These are phyloP conservation scores for Starmerella lactis-condensi DNA, from an alignment of 805 yeast genomes.

Conservation along the genomic window DNA sequence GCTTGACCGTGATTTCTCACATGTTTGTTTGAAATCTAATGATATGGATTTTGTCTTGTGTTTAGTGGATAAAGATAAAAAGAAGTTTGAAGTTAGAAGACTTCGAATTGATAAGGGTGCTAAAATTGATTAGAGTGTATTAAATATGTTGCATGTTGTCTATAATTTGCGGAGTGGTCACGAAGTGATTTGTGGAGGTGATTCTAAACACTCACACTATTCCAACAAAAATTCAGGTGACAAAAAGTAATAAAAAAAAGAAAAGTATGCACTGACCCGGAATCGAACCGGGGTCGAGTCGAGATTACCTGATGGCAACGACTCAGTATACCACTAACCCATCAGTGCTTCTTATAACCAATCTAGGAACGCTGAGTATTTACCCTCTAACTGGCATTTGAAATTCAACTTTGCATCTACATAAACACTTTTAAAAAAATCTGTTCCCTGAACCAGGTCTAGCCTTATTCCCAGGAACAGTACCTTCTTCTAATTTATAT, in stretches of 20 bases:
- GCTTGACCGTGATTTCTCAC: too few species aligned
- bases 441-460: conserved; percentile 46
- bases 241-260: background rate
- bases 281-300: conserved; percentile 99
- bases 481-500: conserved; percentile 46
- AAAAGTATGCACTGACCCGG: conserved; percentile 89
- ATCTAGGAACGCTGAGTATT: background rate
- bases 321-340: conserved; percentile 17
- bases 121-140: too few species aligned
- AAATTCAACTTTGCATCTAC: background rate
- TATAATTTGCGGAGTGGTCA: too few species aligned
- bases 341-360: conserved; percentile 12
- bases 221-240: background rate
- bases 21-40: too few species aligned
- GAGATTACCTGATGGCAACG: conserved; percentile 11
- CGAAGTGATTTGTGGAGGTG: too few species aligned
- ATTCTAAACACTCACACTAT: too few species aligned
- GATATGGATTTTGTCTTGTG: too few species aligned
- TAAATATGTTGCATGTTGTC: too few species aligned
- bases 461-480: conserved; percentile 48
- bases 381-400: background rate
- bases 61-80: too few species aligned
- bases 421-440: conserved; percentile 6
- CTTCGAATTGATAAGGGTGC: too few species aligned
- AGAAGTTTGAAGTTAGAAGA: too few species aligned